Evolutionary conservation across 441 rosid genomes (phyloP), one percentile per base, ranked within the genome.

Genomic region (Isatis lusitanica): DNA sequence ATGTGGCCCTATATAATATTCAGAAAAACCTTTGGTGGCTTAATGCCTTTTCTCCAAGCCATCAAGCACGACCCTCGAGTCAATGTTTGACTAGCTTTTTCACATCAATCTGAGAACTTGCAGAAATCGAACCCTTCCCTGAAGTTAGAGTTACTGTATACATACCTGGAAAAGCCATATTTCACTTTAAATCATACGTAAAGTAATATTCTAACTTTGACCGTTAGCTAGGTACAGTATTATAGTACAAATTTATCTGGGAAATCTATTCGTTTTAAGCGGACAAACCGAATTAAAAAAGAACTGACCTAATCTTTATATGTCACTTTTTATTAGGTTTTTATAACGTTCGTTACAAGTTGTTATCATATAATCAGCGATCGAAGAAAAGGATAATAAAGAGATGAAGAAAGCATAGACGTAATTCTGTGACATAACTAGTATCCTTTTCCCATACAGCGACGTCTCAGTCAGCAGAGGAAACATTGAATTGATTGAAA

Each of bases 401-500:
- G n/a, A n/a, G n/a, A n/a, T n/a, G n/a, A n/a, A n/a, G n/a, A n/a
- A n/a, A n/a, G n/a, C n/a, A n/a, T n/a, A n/a, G n/a, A n/a, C n/a
- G n/a, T n/a, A n/a, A n/a, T n/a, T n/a, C n/a, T n/a, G n/a, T n/a
- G n/a, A 64, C 69, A 33, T 33, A 48, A 35, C 18, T 65, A 28
- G 12, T 53, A 67, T 67, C 51, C 28, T 53, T 53, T 67, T 15
- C 71, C 1, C 40, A 21, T 15, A 40, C 0, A 55, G 40, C 72
- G 42, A 68, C 15, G 31, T 35, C 62, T 57, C 63, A 55, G 70
- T 36, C 55, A 55, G 43, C 63, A 68, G 56, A 56, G 55, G 35
- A 42, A 16, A 56, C 73, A 68, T 56, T 11, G 62, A 68, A 55
- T 4, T 55, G 64, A 56, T 33, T 42, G 73, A 43, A 56, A 50